Percentiles rank a stretch among this genome's conserved stretches.
These are phyloP conservation scores for Thalassiosira livingstoniorum DNA, from an alignment of 352 stramenopile species.

Conservation along the genomic window DNA sequence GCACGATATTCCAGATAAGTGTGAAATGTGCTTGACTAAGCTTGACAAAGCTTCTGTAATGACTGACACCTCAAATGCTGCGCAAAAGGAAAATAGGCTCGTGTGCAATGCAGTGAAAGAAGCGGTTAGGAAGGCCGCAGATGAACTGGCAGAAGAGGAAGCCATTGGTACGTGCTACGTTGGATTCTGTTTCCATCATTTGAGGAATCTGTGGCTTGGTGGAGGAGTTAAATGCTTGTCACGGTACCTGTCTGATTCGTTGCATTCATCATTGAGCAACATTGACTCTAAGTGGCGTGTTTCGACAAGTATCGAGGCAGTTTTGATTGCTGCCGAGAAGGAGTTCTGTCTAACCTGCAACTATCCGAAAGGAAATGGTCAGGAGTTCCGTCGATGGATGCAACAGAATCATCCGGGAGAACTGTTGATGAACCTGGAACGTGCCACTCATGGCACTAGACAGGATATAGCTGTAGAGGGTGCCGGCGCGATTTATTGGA, in stretches of 20 bases:
- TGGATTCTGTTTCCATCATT: no score
- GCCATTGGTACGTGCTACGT: no score
- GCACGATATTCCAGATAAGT: slow-evolving; percentile 21
- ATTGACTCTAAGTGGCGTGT: slow-evolving; percentile 1
- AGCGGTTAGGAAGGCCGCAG: neutral
- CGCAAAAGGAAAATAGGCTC: neutral
- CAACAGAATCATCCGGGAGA: slow-evolving; percentile 16
- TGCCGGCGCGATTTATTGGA: slow-evolving; percentile 27
- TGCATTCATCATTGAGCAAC: no score
- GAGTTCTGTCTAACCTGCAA: slow-evolving; percentile 23
- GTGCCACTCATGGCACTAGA: slow-evolving; percentile 1
- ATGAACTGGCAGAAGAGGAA: no score
- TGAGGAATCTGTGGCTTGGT: no score
- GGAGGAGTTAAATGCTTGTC: no score
- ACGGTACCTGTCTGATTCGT: no score
- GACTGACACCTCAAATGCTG: slow-evolving; percentile 19
- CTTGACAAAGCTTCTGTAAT: neutral
- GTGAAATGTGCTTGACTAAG: slow-evolving; percentile 14
- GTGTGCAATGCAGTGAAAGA: slow-evolving; percentile 2
- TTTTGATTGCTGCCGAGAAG: slow-evolving; percentile 19
- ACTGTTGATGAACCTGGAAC: slow-evolving; percentile 22
- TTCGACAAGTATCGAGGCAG: neutral
- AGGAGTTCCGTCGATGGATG: slow-evolving; percentile 30
- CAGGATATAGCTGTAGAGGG: slow-evolving; percentile 34
- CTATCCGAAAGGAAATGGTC: slow-evolving; percentile 32